Conservation (phyloP, 179 eudicot species). For the Amaranthus tricolor region DNA sequence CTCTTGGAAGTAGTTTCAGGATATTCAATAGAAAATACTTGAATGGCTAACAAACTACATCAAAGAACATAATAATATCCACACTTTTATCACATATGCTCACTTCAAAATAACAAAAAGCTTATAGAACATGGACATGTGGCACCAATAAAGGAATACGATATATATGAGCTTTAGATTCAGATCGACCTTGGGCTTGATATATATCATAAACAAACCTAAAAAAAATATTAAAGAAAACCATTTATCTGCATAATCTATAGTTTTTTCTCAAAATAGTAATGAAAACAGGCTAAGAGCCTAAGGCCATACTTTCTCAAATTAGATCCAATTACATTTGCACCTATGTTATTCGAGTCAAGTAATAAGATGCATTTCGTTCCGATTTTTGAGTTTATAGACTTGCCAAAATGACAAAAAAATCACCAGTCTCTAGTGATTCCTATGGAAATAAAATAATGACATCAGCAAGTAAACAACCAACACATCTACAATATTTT, state of each 20-base stretch:
- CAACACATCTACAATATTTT: too few relatives aligned
- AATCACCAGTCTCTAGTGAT: conserved; percentile 70
- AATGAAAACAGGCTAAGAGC: too few relatives aligned
- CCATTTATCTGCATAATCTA: neutral
- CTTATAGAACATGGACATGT: neutral
- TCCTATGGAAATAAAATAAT: conserved; percentile 34
- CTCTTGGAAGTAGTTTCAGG: too few relatives aligned
- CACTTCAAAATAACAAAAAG: neutral
- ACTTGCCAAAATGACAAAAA: conserved; percentile 66
- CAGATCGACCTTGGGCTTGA: too few relatives aligned
- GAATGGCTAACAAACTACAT: neutral
- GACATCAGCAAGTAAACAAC: conserved; percentile 9
- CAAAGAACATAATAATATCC: too few relatives aligned
- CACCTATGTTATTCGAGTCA: conserved; percentile 57
- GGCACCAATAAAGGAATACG: too few relatives aligned
- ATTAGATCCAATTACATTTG: too few relatives aligned
- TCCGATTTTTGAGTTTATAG: conserved; percentile 33
- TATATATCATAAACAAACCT: conserved; percentile 80
- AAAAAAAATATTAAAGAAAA: conserved; percentile 4
- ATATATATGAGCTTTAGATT: too few relatives aligned
- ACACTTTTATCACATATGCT: neutral
- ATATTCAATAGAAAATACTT: neutral
- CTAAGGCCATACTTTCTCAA: too few relatives aligned
- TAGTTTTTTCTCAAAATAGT: neutral
- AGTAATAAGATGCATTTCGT: conserved; percentile 72